Base-by-base conservation (phyloP, 1,139 yeast species). In the Lizanozyma gosingica region DNA sequence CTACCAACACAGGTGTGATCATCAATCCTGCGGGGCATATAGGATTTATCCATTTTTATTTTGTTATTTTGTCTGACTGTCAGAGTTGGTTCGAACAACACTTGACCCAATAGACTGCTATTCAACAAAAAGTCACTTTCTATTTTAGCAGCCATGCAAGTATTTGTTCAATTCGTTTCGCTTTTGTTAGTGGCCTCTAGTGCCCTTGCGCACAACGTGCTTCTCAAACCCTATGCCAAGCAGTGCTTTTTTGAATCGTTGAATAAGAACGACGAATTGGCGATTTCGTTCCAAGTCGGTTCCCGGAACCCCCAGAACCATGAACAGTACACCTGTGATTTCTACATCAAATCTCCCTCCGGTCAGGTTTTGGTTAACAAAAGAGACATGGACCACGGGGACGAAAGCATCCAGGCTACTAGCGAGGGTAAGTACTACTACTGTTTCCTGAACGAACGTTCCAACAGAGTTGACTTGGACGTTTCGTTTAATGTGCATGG, bases 401-500 rank as follows among this genome's bases (percentile, higher is more conserved):
- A 87, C 47, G 78, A 80, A 45, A 68, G 78, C 17, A 63, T 85
- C 47, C 76, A 69, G 46, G 92, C 94, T 42, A 65, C 73, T 39
- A 59, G 69, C 43, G 62, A 67, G 41, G 98, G 98, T 41, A 84
- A 81, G 56, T 85, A 80, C 67, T 75, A 78, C 50, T 92, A 86
- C 71, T 92, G 98, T 65, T 92, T 92, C 71, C 78, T 90, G 49
- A 92, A 92, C 62, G 97, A 88, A 59, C 79, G 76, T 53, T 71
- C 85, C 14, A 71, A 78, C 33, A 62, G 82, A 44, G 79, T 74
- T 42, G 87, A 92, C 44, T 82, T 87, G 62, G 98, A 92, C 58
- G 95, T 92, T 36, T 83, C 96, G 1, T 92, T 92, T 73, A 92
- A 92, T 62, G 88, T 90, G 45, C 96, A 88, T 57, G 97, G 97